Base-by-base conservation (phyloP, 495 filamentous ascomycete genomes). In the Penicillium odoratum region DNA sequence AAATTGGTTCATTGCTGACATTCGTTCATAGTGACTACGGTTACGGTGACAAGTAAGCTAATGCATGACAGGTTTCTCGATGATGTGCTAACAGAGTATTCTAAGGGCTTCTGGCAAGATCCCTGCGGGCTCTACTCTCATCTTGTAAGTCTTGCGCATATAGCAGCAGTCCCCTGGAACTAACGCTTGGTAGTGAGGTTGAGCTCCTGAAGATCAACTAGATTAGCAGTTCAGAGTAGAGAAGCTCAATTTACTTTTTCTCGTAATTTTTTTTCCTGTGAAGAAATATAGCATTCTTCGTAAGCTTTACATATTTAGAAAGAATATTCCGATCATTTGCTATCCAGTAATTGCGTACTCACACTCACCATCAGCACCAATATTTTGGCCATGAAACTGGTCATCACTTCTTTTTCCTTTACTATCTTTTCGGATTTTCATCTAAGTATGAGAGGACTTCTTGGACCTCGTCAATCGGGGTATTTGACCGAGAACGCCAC, bases 41-140 rank as follows among this genome's bases (percentile, higher is more conserved):
- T 48, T 95, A 95, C 64, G 91, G 90, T 31, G 69, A 80, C 30
- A 72, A 79, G 89, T 91, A 80, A 71, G 86, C 60, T 15, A 16
- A 18, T 3, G 8, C 33, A 18, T n/a, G 26, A 9, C 7, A 38
- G 21, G 9, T 38, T 21, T 5, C 13, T 21, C 8, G 10, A 50
- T 53, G 30, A 25, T n/a, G 28, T 53, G 52, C 59, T 62, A 57
- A 63, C 49, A 47, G 44, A 69, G 48, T 51, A 48, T 38, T 88
- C 87, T 73, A 81, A 49, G 85, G 82, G 38, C 78, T 83, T 57
- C 34, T 42, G 61, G 61, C 56, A 63, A 63, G 40, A 91, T 82
- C 56, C 80, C 80, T 28, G 56, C 74, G 5, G 68, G 72, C 45
- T 67, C 80, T 11, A 75, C 68, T 48, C 70, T 82, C n/a, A 72